Percentiles rank a stretch among this genome's conserved stretches.
phyloP scores from a whole-genome alignment of 2,329 filamentous ascomycete species.

The Colletotrichum phormii region DNA sequence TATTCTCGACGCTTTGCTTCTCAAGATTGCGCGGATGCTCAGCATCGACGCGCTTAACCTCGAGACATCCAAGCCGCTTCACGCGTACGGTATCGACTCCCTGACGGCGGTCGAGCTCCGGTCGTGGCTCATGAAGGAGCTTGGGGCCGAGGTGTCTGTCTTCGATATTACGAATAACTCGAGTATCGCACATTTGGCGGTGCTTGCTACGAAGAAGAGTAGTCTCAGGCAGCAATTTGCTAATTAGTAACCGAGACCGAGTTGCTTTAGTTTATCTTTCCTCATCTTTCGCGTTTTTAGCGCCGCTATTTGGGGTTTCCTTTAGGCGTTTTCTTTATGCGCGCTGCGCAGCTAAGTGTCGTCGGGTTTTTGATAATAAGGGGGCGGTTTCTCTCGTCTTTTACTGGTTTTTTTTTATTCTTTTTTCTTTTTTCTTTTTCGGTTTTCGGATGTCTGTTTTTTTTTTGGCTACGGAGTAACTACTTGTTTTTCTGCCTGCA shows the following conservation, averaged over 20 bases:
- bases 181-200: conserved; percentile 40
- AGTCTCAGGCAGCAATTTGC: conserved; percentile 36
- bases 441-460: background rate
- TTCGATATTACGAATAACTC: conserved; percentile 56
- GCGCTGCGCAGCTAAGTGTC: too few relatives aligned
- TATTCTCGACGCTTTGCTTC: conserved; percentile 40
- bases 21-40: conserved; percentile 41
- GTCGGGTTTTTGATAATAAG: background rate
- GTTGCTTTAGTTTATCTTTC: background rate
- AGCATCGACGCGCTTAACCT: conserved; percentile 38
- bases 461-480: too few relatives aligned
- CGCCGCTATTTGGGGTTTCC: background rate
- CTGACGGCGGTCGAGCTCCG: conserved; percentile 50
- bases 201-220: conserved; percentile 40
- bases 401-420: background rate
- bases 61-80: conserved; percentile 37
- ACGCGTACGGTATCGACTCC: conserved; percentile 43
- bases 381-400: background rate
- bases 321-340: background rate
- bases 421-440: background rate
- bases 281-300: background rate
- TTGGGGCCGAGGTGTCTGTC: conserved; percentile 56
- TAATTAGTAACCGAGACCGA: background rate
- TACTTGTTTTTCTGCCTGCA: background rate
- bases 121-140: conserved; percentile 59